Evolutionary conservation across 345 rosid genomes (phyloP).

Genomic region (Populus pruinosa): DNA sequence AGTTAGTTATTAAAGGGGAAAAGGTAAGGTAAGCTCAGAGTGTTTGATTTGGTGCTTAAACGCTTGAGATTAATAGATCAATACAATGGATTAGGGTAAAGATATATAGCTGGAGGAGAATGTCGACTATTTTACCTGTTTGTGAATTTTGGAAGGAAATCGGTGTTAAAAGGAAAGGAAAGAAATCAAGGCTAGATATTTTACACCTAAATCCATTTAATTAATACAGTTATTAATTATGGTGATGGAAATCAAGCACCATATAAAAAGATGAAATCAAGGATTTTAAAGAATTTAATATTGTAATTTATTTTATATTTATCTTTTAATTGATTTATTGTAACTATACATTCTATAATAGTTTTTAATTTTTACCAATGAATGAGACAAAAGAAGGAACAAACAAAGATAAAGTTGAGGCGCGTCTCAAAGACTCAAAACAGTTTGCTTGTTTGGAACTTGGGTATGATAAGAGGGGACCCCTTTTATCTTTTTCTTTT

Average conservation of each 20-base stretch:
- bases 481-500: not conserved
- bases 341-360: too few species aligned
- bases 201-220: not conserved
- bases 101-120: slow-evolving; percentile 6
- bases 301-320: too few species aligned
- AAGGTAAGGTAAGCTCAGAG: not conserved
- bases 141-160: slow-evolving; percentile 32
- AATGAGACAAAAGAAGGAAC: slow-evolving; percentile 25
- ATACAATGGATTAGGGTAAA: slow-evolving; percentile 1
- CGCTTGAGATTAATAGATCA: not conserved
- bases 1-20: not conserved
- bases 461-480: slow-evolving; percentile 1
- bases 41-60: not conserved
- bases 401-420: slow-evolving; percentile 24
- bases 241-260: too few species aligned
- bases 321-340: too few species aligned
- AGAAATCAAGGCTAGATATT: slow-evolving; percentile 7
- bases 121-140: slow-evolving; percentile 21
- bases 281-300: too few species aligned
- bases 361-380: not conserved
- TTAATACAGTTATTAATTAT: not conserved
- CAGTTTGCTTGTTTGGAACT: slow-evolving; percentile 3
- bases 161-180: slow-evolving; percentile 8
- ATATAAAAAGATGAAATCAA: too few species aligned
- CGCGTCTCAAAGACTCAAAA: slow-evolving; percentile 21